These are phyloP conservation scores for Chaetomium strumarium DNA, from an alignment of 2,329 filamentous ascomycete species.

Conservation along the genomic window DNA sequence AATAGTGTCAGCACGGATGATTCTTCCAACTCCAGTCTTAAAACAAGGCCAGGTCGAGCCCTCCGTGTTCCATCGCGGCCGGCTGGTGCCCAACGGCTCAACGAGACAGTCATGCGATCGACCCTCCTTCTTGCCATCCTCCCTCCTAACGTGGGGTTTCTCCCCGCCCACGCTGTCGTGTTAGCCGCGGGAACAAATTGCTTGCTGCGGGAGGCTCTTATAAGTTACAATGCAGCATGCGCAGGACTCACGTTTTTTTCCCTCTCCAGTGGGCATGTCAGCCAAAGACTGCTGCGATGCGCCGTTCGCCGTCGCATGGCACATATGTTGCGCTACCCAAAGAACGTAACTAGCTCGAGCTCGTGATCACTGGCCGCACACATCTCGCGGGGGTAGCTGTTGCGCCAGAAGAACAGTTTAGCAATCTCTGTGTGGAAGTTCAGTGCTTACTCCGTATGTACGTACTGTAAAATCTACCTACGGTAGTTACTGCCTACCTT, in stretches of 20 bases:
- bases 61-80: not conserved
- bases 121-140: not conserved
- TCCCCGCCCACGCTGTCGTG: not conserved
- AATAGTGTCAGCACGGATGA: too few species aligned
- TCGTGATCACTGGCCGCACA: constrained; percentile 2
- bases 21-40: constrained; percentile 3
- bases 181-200: not conserved
- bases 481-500: too few species aligned
- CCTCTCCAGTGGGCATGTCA: too few species aligned
- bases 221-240: not conserved
- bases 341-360: too few species aligned
- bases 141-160: not conserved
- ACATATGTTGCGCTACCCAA: not conserved
- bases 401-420: too few species aligned
- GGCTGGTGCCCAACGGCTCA: not conserved
- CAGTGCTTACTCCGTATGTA: too few species aligned
- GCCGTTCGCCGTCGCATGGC: not conserved
- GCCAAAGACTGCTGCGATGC: not conserved
- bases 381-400: not conserved
- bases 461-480: too few species aligned
- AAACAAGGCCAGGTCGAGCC: not conserved
- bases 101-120: not conserved
- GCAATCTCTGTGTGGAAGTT: too few species aligned
- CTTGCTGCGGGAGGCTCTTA: constrained; percentile 6
- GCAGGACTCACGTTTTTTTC: not conserved